A percentile compares a stretch with the other conserved stretches of the same genome.
Evolutionary conservation across 495 filamentous ascomycete genomes (phyloP).

Genomic region (Xylaria nigripes): DNA sequence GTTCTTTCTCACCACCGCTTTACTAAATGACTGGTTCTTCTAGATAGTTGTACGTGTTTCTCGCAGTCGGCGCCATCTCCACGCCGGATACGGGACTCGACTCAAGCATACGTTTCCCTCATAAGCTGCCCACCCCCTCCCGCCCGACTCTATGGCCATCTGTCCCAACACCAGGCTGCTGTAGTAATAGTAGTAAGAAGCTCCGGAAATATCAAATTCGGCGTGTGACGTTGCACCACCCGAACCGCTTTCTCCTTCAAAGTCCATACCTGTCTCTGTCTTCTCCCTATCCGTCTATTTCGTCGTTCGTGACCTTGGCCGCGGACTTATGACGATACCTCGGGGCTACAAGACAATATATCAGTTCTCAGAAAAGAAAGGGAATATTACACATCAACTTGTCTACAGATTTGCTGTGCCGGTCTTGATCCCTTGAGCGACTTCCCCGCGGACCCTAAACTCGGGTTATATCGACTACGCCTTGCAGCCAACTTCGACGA

Average conservation of each 20-base stretch:
- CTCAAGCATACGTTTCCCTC: neutral
- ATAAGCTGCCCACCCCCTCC: neutral
- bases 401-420: neutral
- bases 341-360: neutral
- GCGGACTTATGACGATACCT: neutral
- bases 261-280: no score
- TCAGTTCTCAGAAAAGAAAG: neutral
- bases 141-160: neutral
- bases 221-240: conserved; percentile 5
- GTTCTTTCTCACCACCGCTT: neutral
- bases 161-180: conserved; percentile 1
- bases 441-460: neutral
- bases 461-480: neutral
- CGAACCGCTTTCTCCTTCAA: neutral
- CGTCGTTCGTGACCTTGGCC: neutral
- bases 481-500: neutral
- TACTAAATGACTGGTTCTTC: neutral
- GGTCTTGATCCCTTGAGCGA: neutral
- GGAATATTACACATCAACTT: neutral
- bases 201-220: neutral
- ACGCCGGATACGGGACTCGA: neutral
- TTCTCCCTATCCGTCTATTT: neutral
- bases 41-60: neutral
- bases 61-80: neutral
- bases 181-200: neutral